Base-by-base conservation (phyloP, 805 yeast species). In the Teunomyces lycoperdinae region DNA sequence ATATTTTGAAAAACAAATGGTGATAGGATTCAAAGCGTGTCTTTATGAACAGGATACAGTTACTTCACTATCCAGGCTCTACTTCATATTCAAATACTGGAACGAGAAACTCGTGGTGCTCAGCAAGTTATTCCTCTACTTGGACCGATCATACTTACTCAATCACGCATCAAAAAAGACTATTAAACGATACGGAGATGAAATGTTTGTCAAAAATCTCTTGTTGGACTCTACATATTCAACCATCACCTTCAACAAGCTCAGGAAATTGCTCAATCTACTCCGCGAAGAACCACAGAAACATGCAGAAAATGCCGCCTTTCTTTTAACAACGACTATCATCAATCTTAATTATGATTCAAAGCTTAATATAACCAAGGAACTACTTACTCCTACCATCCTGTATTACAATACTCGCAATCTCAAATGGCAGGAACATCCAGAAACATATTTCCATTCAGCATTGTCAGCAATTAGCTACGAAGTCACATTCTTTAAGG, bases 111-210 rank as follows among this genome's bases (percentile, higher is more conserved):
- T 71, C 27, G 36, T 44, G 11, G 36, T 57, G 5, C 49, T 72
- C 39, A 52, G 60, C 38, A 66, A 64, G 50, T 45, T 71, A 17
- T 72, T 69, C 43, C 48, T 71, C 4, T 70, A 67, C 44, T 50
- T 71, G 42, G 77, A 72, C 55, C 51, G 69, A 33, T 55, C 61
- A 14, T 72, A 72, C 45, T 58, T 71, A 10, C 52, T 60, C 33
- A 66, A 55, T 30, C 74, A 70, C 45, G 65, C 69, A 3, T 49
- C 51, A n/a, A 63, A 62, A 43, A 48, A 50, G 24, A 56, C 60
- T 42, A 66, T 71, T 7, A 30, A 55, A 30, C 58, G 62, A 42
- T 51, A 48, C 39, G 73, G 74, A 0, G 35, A 56, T 8, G 48
- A 42, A 9, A 48, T 60, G n/a, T 60, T 62, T 36, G 48, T 58